phyloP scores from a whole-genome alignment of 2,329 filamentous ascomycete genomes.

The Colletotrichum eremochloae region DNA sequence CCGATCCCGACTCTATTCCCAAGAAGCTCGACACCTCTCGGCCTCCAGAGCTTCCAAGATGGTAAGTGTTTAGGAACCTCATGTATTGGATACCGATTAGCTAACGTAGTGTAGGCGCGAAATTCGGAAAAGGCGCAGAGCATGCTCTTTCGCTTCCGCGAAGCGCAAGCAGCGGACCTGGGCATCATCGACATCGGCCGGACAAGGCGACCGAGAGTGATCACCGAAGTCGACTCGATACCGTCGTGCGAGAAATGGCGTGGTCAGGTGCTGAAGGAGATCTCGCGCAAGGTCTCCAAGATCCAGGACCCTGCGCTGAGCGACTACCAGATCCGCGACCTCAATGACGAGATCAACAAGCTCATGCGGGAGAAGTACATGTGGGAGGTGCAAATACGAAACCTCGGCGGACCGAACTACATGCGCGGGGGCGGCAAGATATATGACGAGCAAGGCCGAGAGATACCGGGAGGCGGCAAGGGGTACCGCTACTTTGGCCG shows the following conservation, averaged over 20 bases:
- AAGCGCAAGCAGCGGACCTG: conserved; percentile 94
- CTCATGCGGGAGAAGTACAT: conserved; percentile 99
- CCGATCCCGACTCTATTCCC: not conserved
- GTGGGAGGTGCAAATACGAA: conserved; percentile 97
- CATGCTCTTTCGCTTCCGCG: conserved; percentile 99
- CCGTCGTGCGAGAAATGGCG: conserved; percentile 97
- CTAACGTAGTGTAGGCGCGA: conserved; percentile 74
- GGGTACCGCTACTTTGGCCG: conserved; percentile 96
- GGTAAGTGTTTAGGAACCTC: not conserved
- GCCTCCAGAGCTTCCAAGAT: conserved; percentile 25
- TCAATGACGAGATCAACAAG: conserved; percentile 99
- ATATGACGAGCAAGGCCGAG: conserved; percentile 80
- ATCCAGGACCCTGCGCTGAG: conserved; percentile 93
- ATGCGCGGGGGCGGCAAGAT: conserved; percentile 80
- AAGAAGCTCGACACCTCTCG: conserved; percentile 14
- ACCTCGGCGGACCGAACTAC: conserved; percentile 97
- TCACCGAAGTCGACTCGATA: conserved; percentile 87
- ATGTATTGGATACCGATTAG: fast-evolving
- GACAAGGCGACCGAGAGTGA: conserved; percentile 89
- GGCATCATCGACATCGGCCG: conserved; percentile 95
- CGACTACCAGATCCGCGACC: conserved; percentile 96
- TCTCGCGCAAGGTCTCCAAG: conserved; percentile 94
- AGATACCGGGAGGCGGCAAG: conserved; percentile 82
- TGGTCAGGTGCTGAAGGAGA: conserved; percentile 96
- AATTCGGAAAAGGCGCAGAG: conserved; percentile 99